Evolutionary conservation across 2,329 filamentous ascomycete genomes (phyloP).

Genomic region (Penicillium sp.): DNA sequence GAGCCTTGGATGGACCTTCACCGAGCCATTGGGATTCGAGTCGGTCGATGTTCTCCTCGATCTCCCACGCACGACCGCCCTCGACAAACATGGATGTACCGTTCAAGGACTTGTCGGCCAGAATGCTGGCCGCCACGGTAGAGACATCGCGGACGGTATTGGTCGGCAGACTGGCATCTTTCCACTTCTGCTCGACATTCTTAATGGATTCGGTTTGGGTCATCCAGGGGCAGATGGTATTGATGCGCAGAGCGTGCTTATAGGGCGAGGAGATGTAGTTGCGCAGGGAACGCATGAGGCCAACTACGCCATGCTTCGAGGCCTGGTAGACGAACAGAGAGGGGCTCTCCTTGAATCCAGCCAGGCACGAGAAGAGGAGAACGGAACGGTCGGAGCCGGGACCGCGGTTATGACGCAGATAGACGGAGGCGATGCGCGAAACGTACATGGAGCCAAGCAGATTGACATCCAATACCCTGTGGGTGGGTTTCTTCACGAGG

Average conservation of each 20-base stretch:
- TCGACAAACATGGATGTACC: conserved; percentile 46
- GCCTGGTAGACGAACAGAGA: conserved; percentile 50
- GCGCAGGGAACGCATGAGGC: conserved; percentile 49
- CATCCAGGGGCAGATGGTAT: conserved; percentile 48
- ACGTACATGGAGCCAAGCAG: conserved; percentile 50
- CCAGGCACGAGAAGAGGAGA: conserved; percentile 46
- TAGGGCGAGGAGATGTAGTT: conserved; percentile 33
- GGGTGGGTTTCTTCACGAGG: conserved; percentile 28
- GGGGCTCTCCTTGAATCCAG: conserved; percentile 51
- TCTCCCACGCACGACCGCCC: conserved; percentile 45
- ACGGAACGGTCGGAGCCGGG: conserved; percentile 41
- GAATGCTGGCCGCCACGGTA: conserved; percentile 37
- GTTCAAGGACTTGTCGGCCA: conserved; percentile 36
- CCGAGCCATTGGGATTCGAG: conserved; percentile 47
- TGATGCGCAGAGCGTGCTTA: conserved; percentile 43
- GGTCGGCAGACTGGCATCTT: conserved; percentile 38
- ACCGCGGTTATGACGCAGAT: conserved; percentile 44
- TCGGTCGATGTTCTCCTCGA: conserved; percentile 43
- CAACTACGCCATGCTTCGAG: conserved; percentile 52
- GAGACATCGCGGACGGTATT: conserved; percentile 44
- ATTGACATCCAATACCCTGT: conserved; percentile 49
- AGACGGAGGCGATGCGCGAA: conserved; percentile 50
- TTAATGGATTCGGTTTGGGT: conserved; percentile 40
- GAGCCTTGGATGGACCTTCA: conserved; percentile 34
- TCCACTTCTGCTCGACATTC: conserved; percentile 38